Conservation (phyloP, 164 flowering plant genomes). For the Nelumbo lutea region DNA sequence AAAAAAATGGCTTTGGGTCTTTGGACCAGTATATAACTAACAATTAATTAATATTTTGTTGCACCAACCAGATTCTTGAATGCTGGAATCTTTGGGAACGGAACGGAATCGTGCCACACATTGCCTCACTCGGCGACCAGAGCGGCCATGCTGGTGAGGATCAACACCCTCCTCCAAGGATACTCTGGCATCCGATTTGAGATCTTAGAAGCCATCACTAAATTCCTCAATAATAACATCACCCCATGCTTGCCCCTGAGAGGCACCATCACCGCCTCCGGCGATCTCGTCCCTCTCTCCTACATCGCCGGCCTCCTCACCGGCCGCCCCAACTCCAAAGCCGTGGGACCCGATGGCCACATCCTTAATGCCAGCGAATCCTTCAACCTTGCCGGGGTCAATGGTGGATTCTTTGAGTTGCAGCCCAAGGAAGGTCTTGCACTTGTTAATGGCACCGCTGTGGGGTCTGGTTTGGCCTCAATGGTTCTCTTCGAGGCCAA, state of each 20-base stretch:
- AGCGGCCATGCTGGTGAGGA: conserved; percentile 67
- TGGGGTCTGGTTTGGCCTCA: conserved; percentile 58
- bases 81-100: conserved; percentile 57
- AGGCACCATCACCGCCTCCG: conserved; percentile 63
- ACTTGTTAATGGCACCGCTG: conserved; percentile 61
- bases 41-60: no score
- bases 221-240: conserved; percentile 45
- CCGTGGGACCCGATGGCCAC: conserved; percentile 39
- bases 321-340: conserved; percentile 53
- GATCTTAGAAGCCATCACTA: conserved; percentile 50
- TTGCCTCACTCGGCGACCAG: conserved; percentile 46
- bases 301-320: conserved; percentile 62
- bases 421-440: conserved; percentile 68
- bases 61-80: conserved; percentile 43
- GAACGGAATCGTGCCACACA: conserved; percentile 40
- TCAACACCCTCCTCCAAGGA: conserved; percentile 66
- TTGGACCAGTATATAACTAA: no score
- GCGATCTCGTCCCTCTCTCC: conserved; percentile 60
- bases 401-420: conserved; percentile 43
- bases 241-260: conserved; percentile 62
- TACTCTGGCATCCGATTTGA: conserved; percentile 71
- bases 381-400: conserved; percentile 36
- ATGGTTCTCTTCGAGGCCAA: conserved; percentile 52
- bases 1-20: no score
- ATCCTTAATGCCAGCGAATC: conserved; percentile 37